Evolutionary conservation across 805 yeast species (phyloP).

Genomic region (Sugiyamaella smithiae): DNA sequence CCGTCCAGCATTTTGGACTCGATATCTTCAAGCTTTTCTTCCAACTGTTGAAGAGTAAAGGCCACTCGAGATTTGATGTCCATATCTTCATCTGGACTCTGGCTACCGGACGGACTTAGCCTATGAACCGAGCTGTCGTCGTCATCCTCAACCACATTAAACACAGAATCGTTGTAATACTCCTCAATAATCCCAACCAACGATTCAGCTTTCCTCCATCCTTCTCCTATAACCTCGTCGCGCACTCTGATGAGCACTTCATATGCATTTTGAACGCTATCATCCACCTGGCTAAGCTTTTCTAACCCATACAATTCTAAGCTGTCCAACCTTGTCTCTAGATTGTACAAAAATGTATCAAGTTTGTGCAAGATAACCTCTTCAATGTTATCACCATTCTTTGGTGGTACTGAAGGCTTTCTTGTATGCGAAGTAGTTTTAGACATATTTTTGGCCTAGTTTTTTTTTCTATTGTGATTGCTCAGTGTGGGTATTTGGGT

Average conservation of each 20-base stretch:
- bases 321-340: slow-evolving; percentile 29
- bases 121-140: neutral
- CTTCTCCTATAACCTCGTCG: slow-evolving; percentile 32
- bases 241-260: slow-evolving; percentile 30
- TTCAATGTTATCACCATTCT: slow-evolving; percentile 13
- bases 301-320: slow-evolving; percentile 34
- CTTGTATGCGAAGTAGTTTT: slow-evolving; percentile 4
- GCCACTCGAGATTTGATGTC: slow-evolving; percentile 19
- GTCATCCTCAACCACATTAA: slow-evolving; percentile 6
- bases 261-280: slow-evolving; percentile 28
- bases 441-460: no score
- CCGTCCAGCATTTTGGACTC: slow-evolving; percentile 32
- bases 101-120: neutral
- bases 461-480: no score
- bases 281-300: slow-evolving; percentile 33
- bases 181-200: slow-evolving; percentile 31
- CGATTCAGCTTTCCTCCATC: slow-evolving; percentile 34
- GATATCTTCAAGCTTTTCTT: slow-evolving; percentile 31
- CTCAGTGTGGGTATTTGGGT: neutral
- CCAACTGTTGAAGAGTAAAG: slow-evolving; percentile 34
- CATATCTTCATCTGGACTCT: neutral
- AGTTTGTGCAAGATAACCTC: slow-evolving; percentile 20
- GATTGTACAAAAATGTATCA: slow-evolving; percentile 22
- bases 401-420: slow-evolving; percentile 8
- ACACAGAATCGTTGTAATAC: slow-evolving; percentile 26